A percentile compares a stretch with the other conserved stretches of the same genome.
phyloP scores from a whole-genome alignment of 2,329 filamentous ascomycete species.

The Alternaria viburni region DNA sequence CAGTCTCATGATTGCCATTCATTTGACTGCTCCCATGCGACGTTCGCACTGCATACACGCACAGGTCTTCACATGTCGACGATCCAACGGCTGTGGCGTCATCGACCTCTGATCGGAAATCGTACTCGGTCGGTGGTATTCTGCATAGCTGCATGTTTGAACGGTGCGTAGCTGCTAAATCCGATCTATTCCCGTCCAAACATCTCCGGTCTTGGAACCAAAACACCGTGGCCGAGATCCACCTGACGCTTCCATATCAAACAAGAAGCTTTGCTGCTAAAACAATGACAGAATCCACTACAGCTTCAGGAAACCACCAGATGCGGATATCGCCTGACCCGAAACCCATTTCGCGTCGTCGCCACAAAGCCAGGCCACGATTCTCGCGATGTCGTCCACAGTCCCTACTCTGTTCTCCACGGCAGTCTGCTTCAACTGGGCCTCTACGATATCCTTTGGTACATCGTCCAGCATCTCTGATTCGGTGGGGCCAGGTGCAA shows the following conservation, averaged over 20 bases:
- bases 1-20: neutral
- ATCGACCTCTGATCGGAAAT: neutral
- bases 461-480: constrained; percentile 65
- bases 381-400: constrained; percentile 60
- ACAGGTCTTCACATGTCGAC: neutral
- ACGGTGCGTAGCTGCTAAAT: constrained; percentile 1
- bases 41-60: neutral
- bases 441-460: constrained; percentile 56
- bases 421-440: constrained; percentile 59
- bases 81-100: constrained; percentile 2
- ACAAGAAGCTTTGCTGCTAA: constrained; percentile 16
- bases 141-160: constrained; percentile 7
- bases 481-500: constrained; percentile 65
- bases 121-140: neutral
- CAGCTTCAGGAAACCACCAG: constrained; percentile 54
- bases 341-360: constrained; percentile 52
- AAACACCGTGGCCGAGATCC: constrained; percentile 16
- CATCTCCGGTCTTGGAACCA: constrained; percentile 36
- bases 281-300: constrained; percentile 21
- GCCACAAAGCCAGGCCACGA: constrained; percentile 63
- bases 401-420: constrained; percentile 60
- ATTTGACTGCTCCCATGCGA: neutral
- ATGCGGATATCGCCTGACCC: constrained; percentile 63
- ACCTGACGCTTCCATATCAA: constrained; percentile 11
- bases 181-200: constrained; percentile 30